These are phyloP conservation scores for Cystobasidium slooffiae DNA, from an alignment of 1,284 basidiomycete genomes.

Conservation along the genomic window DNA sequence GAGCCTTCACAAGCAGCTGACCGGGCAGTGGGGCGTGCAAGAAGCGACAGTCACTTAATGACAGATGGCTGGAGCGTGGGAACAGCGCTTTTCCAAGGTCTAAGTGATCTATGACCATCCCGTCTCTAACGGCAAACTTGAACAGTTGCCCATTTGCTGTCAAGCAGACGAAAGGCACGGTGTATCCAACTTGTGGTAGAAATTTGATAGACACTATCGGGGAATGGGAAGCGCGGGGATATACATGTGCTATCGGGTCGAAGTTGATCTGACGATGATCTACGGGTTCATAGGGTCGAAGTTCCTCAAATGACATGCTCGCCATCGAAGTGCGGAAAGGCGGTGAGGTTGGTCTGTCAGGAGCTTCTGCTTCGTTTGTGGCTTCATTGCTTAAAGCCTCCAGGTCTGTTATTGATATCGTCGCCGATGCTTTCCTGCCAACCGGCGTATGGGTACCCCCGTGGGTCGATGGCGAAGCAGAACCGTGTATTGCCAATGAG, in stretches of 20 bases:
- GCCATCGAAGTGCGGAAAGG: constrained; percentile 1
- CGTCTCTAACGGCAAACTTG: constrained; percentile 31
- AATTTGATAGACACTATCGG: constrained; percentile 27
- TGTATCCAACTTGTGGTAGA: constrained; percentile 22
- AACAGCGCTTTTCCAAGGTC: constrained; percentile 13
- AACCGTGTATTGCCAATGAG: constrained; percentile 28
- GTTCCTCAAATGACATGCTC: constrained; percentile 29
- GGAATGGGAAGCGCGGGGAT: constrained; percentile 21
- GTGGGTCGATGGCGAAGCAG: constrained; percentile 17
- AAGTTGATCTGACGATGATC: constrained; percentile 25
- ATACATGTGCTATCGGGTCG: constrained; percentile 27
- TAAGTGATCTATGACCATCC: constrained; percentile 12
- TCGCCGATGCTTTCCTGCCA: constrained; percentile 44
- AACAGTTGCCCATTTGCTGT: constrained; percentile 24
- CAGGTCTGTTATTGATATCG: constrained; percentile 31
- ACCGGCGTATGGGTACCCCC: constrained; percentile 11
- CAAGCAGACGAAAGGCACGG: constrained; percentile 22
- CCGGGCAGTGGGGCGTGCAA: not conserved
- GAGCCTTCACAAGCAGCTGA: not conserved
- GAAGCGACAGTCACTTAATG: not conserved
- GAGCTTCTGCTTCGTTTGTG: not conserved
- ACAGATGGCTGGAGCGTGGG: not conserved
- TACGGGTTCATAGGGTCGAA: not conserved
- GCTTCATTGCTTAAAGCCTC: constrained; percentile 30
- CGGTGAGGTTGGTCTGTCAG: constrained; percentile 7